Base-by-base conservation (phyloP, 2,329 filamentous ascomycete species). In the Monosporascus ibericus region DNA sequence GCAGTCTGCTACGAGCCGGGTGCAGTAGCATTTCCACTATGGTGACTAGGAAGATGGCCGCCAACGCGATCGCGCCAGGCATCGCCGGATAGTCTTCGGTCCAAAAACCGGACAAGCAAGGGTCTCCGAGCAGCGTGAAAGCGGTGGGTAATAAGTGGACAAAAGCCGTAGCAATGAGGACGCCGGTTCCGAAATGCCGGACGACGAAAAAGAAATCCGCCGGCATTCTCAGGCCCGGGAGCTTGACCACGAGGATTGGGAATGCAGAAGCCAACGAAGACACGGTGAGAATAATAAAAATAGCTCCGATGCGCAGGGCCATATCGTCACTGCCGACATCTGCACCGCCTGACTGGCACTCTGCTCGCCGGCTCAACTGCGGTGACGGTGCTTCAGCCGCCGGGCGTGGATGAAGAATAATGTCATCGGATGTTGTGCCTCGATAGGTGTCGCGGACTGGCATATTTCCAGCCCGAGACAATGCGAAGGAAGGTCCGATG, bases 161-260 rank as follows among this genome's bases (percentile, higher is more conserved):
- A 57, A 85, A 85, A 17, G 81, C 81, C 1, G 81, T 85, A 17
- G 81, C 81, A 54, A 85, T 81, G 27, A 85, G 69, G 14, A 85
- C 81, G 44, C 81, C 81, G 2, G 81, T 85, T 61, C 81, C 77
- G 55, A 80, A 80, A 66, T 80, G 77, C 39, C 80, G 76, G 48
- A 81, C 77, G 49, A 72, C 67, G 64, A 83, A 82, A 68, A 83
- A 78, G 67, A 82, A 77, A 47, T 67, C 68, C 20, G 71, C 67
- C 1, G 81, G 81, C 48, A 85, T 81, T 51, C 73, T 76, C 48
- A 84, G 65, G 17, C 73, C 68, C 22, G 78, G 78, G 44, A 81
- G 72, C 56, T 72, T 72, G 50, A 72, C 67, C 34, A 79, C 80
- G 44, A 84, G 64, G 49, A 85, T 71, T 2, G 82, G 81, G 53